Evolutionary conservation across 805 yeast species (phyloP), one percentile per base, ranked within the genome.

Genomic region (Candida endomychidarum): DNA sequence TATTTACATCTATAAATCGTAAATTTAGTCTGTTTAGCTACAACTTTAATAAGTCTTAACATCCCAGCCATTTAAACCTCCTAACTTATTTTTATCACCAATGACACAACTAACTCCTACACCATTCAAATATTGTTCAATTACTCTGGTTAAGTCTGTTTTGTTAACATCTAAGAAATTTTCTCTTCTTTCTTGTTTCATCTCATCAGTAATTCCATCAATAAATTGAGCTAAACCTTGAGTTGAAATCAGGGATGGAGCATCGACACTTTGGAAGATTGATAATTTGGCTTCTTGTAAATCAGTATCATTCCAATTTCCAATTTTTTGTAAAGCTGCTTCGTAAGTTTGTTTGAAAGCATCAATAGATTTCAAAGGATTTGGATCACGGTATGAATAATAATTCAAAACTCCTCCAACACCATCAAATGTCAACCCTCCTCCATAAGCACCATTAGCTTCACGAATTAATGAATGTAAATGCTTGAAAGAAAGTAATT

Each of bases 361-460:
- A 2, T 68, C 61, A 8, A 86, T 58, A 2, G 96, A 83, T 47
- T 79, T 77, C 26, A 74, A 56, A 1, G 96, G 87, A 48, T 86
- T 83, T 12, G 99, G 99, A 60, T 93, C 99, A 51, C 99, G 76
- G 67, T 91, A 93, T 0, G 98, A 89, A 63, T 84, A 93, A 64
- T 74, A 88, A 23, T 85, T 76, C 53, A 91, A 78, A 2, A 81
- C 52, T 0, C 97, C 98, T 37, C 85, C 87, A 16, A 86, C 57
- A 0, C 91, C 88, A 57, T 83, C 86, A 58, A 82, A 93, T 6
- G 77, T 65, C 4, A 95, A 85, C 3, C 99, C 99, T 5, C 96
- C 98, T 6, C 99, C 99, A 57, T 93, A 93, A 0, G 99, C 99
- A 43, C 99, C 99, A 42, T 96, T 96, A 54, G 91, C 80, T 57